Conservation (phyloP, 2,329 filamentous ascomycete genomes). For the Cercospora brassicicola region DNA sequence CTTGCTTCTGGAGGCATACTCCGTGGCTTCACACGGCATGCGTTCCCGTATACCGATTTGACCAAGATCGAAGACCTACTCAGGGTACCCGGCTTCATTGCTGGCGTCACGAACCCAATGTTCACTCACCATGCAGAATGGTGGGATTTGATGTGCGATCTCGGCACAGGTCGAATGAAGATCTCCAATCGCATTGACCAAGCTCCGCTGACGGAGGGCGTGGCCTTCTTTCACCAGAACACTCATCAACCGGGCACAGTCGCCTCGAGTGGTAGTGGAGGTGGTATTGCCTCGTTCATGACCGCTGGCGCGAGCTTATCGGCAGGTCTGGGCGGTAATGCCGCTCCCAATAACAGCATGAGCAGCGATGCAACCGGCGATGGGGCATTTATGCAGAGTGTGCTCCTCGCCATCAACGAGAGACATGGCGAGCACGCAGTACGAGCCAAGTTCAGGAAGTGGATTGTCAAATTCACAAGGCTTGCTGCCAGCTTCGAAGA, state of each 20-base stretch:
- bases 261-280: slow-evolving; percentile 29
- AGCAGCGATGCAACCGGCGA: slow-evolving; percentile 76
- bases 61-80: slow-evolving; percentile 96
- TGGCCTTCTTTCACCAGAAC: slow-evolving; percentile 77
- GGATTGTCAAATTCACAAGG: slow-evolving; percentile 90
- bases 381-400: slow-evolving; percentile 80
- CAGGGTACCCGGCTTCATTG: slow-evolving; percentile 95
- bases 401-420: slow-evolving; percentile 78
- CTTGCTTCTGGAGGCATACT: slow-evolving; percentile 89
- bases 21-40: slow-evolving; percentile 89
- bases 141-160: slow-evolving; percentile 96
- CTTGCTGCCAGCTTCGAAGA: slow-evolving; percentile 94
- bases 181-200: slow-evolving; percentile 86
- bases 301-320: slow-evolving; percentile 39
- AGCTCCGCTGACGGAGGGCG: slow-evolving; percentile 78
- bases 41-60: slow-evolving; percentile 96
- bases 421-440: slow-evolving; percentile 88
- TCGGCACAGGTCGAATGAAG: slow-evolving; percentile 88
- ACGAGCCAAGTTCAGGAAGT: slow-evolving; percentile 87
- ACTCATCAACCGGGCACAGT: slow-evolving; percentile 30
- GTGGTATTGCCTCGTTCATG: slow-evolving; percentile 34
- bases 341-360: slow-evolving; percentile 34
- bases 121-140: slow-evolving; percentile 94
- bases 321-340: slow-evolving; percentile 38
- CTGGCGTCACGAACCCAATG: slow-evolving; percentile 93